These are phyloP conservation scores for Lepiota subincarnata DNA, from an alignment of 768 basidiomycete species.

Conservation along the genomic window DNA sequence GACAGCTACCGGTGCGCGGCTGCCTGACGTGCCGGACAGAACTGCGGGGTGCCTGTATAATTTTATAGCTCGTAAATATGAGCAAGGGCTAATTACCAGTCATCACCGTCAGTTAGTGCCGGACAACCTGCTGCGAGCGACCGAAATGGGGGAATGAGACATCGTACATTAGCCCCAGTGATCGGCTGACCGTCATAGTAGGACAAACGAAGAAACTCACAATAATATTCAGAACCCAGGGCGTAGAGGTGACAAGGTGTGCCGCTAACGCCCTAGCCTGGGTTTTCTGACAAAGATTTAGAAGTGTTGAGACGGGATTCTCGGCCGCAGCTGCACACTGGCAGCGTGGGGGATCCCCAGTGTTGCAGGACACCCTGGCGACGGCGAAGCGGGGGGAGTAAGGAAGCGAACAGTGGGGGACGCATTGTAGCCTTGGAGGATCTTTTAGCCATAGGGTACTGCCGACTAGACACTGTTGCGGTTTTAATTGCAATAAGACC, in stretches of 20 bases:
- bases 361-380: constrained; percentile 12
- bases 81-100: too few relatives aligned
- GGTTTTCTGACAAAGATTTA: too few relatives aligned
- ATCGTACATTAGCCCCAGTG: too few relatives aligned
- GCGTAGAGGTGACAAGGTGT: not conserved
- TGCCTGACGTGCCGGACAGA: constrained; percentile 6
- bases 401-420: constrained; percentile 16
- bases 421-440: constrained; percentile 16
- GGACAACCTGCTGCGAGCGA: too few relatives aligned
- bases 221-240: too few relatives aligned
- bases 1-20: constrained; percentile 13
- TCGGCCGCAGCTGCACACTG: not conserved
- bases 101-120: too few relatives aligned
- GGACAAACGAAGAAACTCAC: too few relatives aligned
- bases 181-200: too few relatives aligned
- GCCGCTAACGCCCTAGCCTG: constrained; percentile 3
- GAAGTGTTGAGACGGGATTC: constrained; percentile 9
- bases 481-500: too few relatives aligned
- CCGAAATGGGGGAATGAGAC: too few relatives aligned
- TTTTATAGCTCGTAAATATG: too few relatives aligned
- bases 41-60: too few relatives aligned
- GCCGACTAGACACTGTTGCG: not conserved
- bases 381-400: constrained; percentile 21
- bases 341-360: not conserved
- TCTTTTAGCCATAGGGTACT: not conserved